Evolutionary conservation across 129 eudicot species (phyloP).

Genomic region (Helichrysum umbraculigerum): DNA sequence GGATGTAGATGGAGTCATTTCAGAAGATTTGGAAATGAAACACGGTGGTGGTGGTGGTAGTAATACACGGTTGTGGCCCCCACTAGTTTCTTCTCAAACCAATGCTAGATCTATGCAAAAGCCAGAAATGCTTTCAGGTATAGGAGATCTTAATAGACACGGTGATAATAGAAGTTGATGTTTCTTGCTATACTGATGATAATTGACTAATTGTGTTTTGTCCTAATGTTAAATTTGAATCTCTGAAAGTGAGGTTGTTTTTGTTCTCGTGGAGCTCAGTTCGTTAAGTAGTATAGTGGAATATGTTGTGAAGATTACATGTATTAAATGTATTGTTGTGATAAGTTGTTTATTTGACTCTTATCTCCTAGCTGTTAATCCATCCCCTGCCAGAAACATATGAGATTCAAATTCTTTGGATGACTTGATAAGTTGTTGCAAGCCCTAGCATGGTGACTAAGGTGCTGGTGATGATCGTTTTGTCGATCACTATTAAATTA

Average conservation of each 20-base stretch:
- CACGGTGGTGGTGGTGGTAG: not conserved
- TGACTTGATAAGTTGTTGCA: too few relatives aligned
- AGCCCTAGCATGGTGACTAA: too few relatives aligned
- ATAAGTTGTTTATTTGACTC: not conserved
- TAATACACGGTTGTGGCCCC: slow-evolving; percentile 25
- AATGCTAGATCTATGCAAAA: slow-evolving; percentile 32
- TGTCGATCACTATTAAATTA: too few relatives aligned
- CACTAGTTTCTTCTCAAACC: slow-evolving; percentile 27
- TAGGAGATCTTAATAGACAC: slow-evolving; percentile 37
- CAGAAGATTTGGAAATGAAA: too few relatives aligned
- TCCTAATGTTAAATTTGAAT: slow-evolving; percentile 8
- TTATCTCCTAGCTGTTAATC: too few relatives aligned
- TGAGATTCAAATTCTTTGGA: too few relatives aligned
- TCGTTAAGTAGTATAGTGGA: not conserved
- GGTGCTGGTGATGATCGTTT: too few relatives aligned
- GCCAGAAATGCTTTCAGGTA: slow-evolving; percentile 18
- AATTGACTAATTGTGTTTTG: not conserved
- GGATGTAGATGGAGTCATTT: slow-evolving; percentile 41
- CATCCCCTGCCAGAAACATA: too few relatives aligned
- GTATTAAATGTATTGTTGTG: not conserved
- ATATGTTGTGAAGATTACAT: not conserved
- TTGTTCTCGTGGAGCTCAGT: not conserved
- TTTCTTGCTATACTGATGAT: not conserved
- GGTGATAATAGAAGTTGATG: slow-evolving; percentile 32
- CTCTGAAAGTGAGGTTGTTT: slow-evolving; percentile 13